A percentile compares a stretch with the other conserved stretches of the same genome.
phyloP scores from a whole-genome alignment of 371 early-diverging fungal genomes.

The Sporodiniella umbellata region DNA sequence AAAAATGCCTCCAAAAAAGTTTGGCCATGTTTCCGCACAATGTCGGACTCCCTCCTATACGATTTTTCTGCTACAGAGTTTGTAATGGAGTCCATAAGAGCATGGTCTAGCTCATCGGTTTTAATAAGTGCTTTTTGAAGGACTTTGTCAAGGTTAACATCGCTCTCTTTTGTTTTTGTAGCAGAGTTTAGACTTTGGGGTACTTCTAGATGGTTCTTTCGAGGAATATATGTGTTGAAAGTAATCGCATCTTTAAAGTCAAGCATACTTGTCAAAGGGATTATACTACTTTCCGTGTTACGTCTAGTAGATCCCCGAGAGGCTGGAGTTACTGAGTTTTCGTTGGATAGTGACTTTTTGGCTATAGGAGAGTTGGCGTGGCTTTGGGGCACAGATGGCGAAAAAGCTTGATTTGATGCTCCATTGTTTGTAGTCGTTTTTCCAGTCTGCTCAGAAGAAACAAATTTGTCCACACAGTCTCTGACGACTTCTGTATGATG shows the following conservation, averaged over 20 bases:
- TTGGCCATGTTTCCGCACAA: conserved; percentile 54
- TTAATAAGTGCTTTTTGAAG: conserved; percentile 16
- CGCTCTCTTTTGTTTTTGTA: conserved; percentile 9
- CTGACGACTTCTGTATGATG: conserved; percentile 47
- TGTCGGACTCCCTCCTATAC: conserved; percentile 41
- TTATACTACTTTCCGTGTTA: conserved; percentile 2
- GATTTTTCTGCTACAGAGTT: conserved; percentile 33
- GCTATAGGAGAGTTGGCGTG: conserved; percentile 25
- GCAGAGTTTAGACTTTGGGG: background rate
- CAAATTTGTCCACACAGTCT: conserved; percentile 18
- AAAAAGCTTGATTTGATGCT: conserved; percentile 1
- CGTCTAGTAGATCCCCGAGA: conserved; percentile 3
- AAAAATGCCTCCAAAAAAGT: conserved; percentile 54
- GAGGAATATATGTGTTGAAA: conserved; percentile 10
- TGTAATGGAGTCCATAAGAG: conserved; percentile 44
- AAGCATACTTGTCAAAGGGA: conserved; percentile 13
- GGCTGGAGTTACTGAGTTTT: background rate
- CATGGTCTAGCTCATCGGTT: conserved; percentile 40
- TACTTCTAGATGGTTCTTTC: conserved; percentile 3
- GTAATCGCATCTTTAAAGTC: conserved; percentile 27
- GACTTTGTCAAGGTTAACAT: conserved; percentile 14
- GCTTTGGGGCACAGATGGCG: conserved; percentile 18
- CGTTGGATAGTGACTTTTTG: conserved; percentile 5
- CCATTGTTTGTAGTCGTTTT: background rate
- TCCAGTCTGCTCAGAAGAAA: background rate